These are phyloP conservation scores for Acanthamoeba rhysodes DNA, from an alignment of 208 protist genomes.

Conservation along the genomic window DNA sequence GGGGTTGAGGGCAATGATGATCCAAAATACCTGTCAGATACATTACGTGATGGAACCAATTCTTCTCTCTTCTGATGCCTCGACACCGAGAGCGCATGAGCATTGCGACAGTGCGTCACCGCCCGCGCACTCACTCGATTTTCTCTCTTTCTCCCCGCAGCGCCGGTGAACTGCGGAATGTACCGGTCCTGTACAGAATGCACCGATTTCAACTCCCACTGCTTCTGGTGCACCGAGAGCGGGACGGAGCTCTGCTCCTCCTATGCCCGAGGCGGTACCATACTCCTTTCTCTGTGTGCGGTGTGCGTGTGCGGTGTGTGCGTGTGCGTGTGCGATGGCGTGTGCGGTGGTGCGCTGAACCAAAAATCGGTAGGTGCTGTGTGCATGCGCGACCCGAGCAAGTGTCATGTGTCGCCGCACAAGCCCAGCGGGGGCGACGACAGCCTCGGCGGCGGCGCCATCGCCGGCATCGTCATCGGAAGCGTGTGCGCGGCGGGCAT, in stretches of 20 bases:
- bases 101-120: background rate
- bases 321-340: too few relatives aligned
- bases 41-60: background rate
- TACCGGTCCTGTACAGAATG: background rate
- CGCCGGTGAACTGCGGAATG: background rate
- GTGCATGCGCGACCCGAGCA: background rate
- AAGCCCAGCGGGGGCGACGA: background rate
- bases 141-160: background rate
- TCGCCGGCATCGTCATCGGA: slow-evolving; percentile 11
- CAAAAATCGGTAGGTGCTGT: background rate
- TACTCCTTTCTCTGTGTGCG: too few relatives aligned
- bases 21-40: background rate
- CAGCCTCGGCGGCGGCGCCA: background rate
- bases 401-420: background rate
- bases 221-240: background rate
- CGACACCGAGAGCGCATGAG: too few relatives aligned
- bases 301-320: too few relatives aligned
- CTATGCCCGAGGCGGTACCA: background rate
- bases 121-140: background rate
- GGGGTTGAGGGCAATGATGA: background rate
- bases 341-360: background rate
- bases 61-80: background rate
- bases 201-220: background rate
- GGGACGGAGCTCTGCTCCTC: background rate
- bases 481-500: background rate